A percentile compares a stretch with the other conserved stretches of the same genome.
phyloP scores from a whole-genome alignment of 805 yeast genomes.

The Candida schatavii region DNA sequence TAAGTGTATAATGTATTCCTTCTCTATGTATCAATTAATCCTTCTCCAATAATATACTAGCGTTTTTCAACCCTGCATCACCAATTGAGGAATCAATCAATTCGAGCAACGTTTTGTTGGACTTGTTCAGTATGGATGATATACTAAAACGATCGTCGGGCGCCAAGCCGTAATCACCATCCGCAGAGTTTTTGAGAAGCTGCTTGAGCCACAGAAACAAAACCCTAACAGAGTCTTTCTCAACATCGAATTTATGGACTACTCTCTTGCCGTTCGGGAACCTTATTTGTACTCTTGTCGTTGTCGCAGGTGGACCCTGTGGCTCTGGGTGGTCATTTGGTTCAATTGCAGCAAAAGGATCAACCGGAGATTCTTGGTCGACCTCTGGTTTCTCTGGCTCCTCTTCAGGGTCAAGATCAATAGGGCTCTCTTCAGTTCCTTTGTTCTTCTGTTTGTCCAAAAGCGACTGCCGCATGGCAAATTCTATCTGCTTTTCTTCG shows the following conservation, averaged over 20 bases:
- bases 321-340: constrained; percentile 66
- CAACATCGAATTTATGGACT: constrained; percentile 61
- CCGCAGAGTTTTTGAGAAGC: constrained; percentile 44
- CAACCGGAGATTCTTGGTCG: not conserved
- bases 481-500: constrained; percentile 80
- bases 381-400: not conserved
- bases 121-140: constrained; percentile 31
- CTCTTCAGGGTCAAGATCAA: constrained; percentile 16
- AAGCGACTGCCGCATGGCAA: constrained; percentile 70
- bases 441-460: constrained; percentile 23
- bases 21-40: constrained; percentile 12
- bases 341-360: constrained; percentile 42
- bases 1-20: not conserved
- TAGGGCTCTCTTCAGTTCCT: constrained; percentile 29
- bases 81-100: constrained; percentile 58
- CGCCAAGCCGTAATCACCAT: constrained; percentile 51
- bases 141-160: constrained; percentile 27
- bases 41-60: constrained; percentile 70
- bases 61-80: constrained; percentile 78
- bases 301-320: constrained; percentile 46
- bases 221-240: constrained; percentile 51
- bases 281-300: constrained; percentile 83
- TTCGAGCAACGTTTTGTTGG: constrained; percentile 58
- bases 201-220: constrained; percentile 69
- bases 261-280: constrained; percentile 82